phyloP scores from a whole-genome alignment of 257 asterid species.

The Ilex asprella region DNA sequence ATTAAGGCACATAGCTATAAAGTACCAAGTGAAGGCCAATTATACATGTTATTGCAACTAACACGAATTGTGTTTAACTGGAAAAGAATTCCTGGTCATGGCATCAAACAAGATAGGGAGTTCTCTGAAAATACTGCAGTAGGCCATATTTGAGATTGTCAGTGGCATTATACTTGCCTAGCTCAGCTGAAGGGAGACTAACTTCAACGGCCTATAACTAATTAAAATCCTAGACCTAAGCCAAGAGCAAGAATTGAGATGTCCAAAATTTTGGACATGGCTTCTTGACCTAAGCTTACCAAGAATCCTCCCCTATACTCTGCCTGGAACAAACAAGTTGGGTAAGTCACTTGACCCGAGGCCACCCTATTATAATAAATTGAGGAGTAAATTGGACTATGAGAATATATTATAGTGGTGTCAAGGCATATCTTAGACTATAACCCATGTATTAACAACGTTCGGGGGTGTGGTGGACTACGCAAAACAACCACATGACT shows the following conservation, averaged over 20 bases:
- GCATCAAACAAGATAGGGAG: neutral
- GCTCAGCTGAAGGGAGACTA: too few relatives aligned
- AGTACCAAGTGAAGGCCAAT: neutral
- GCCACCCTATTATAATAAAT: too few relatives aligned
- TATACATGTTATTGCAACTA: too few relatives aligned
- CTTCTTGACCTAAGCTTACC: too few relatives aligned
- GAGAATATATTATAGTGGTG: too few relatives aligned
- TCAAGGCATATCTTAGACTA: neutral
- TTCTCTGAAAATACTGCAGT: neutral
- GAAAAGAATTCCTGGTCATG: neutral
- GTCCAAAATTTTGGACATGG: neutral
- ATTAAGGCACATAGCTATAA: slow-evolving; percentile 14
- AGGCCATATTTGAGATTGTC: too few relatives aligned
- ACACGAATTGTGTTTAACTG: too few relatives aligned
- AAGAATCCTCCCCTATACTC: too few relatives aligned
- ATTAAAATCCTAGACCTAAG: neutral
- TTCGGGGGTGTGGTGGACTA: neutral
- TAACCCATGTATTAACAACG: neutral
- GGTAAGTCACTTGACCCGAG: too few relatives aligned
- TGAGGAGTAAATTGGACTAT: too few relatives aligned
- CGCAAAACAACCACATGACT: neutral
- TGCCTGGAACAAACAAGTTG: too few relatives aligned
- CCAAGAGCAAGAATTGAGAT: neutral
- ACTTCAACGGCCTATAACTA: too few relatives aligned
- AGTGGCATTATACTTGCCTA: neutral